Percentiles rank a stretch among this genome's conserved stretches.
These are phyloP conservation scores for Aspergillus nidulans DNA, from an alignment of 495 filamentous ascomycete species.

Conservation along the genomic window DNA sequence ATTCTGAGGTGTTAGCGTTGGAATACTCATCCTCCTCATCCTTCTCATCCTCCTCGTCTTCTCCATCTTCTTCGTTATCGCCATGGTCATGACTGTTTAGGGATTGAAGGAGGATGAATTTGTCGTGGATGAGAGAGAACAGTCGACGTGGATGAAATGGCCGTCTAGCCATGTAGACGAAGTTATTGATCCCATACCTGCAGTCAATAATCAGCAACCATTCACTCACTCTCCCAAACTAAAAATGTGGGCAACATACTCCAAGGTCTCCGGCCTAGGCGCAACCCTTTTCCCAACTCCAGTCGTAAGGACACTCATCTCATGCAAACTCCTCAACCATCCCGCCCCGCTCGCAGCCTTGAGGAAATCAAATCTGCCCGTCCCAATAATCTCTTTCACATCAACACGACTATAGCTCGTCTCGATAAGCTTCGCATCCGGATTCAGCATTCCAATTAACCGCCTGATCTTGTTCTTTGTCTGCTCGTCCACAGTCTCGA, in stretches of 20 bases:
- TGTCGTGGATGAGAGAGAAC: slow-evolving; percentile 47
- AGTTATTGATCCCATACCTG: slow-evolving; percentile 52
- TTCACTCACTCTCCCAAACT: background rate
- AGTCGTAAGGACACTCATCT: slow-evolving; percentile 43
- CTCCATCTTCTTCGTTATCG: slow-evolving; percentile 33
- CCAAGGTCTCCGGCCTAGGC: slow-evolving; percentile 54
- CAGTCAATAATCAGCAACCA: background rate
- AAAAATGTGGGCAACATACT: slow-evolving; percentile 29
- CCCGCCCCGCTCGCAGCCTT: slow-evolving; percentile 42
- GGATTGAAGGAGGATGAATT: slow-evolving; percentile 48
- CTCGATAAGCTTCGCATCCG: slow-evolving; percentile 46
- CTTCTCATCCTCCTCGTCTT: slow-evolving; percentile 32
- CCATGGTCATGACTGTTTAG: slow-evolving; percentile 26
- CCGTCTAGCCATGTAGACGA: slow-evolving; percentile 48
- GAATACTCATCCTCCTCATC: slow-evolving; percentile 28
- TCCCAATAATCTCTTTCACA: slow-evolving; percentile 48
- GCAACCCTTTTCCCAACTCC: slow-evolving; percentile 40
- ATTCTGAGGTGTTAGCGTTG: slow-evolving; percentile 13
- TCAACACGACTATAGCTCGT: slow-evolving; percentile 42
- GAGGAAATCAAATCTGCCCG: slow-evolving; percentile 42
- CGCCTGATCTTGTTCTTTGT: slow-evolving; percentile 34
- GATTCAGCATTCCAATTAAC: slow-evolving; percentile 47
- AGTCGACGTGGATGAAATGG: slow-evolving; percentile 51
- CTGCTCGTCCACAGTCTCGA: slow-evolving; percentile 37
- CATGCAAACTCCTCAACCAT: slow-evolving; percentile 48